Percentiles rank a stretch among this genome's conserved stretches.
These are phyloP conservation scores for Phytophthora brassicae DNA, from an alignment of 352 stramenopile species.

Conservation along the genomic window DNA sequence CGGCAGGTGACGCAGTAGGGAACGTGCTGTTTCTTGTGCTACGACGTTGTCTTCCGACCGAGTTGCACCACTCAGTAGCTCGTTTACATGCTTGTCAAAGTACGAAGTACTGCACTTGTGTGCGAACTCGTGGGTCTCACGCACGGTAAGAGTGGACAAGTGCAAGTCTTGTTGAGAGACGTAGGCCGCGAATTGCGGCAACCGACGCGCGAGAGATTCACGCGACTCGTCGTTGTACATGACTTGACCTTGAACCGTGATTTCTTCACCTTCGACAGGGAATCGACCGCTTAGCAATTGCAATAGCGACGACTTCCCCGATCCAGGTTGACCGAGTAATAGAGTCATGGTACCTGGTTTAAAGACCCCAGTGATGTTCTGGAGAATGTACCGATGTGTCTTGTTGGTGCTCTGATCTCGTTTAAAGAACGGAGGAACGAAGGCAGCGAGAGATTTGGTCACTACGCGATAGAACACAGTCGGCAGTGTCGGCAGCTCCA, in stretches of 20 bases:
- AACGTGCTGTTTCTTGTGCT: constrained; percentile 26
- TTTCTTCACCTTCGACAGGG: constrained; percentile 20
- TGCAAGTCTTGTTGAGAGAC: constrained; percentile 62
- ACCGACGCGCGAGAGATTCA: constrained; percentile 17
- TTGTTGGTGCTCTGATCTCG: not conserved
- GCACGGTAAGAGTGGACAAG: constrained; percentile 45
- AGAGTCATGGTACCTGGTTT: constrained; percentile 49
- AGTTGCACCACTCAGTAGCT: constrained; percentile 35
- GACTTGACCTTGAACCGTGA: constrained; percentile 34
- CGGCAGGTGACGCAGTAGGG: constrained; percentile 31
- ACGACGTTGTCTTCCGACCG: constrained; percentile 22
- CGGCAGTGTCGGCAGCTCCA: constrained; percentile 40
- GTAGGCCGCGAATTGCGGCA: constrained; percentile 47
- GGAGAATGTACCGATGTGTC: constrained; percentile 36
- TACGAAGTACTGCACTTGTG: constrained; percentile 72
- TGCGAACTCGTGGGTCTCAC: constrained; percentile 90
- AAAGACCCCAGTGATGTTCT: constrained; percentile 40
- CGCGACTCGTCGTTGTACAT: constrained; percentile 37
- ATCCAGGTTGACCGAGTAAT: constrained; percentile 46
- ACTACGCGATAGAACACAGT: constrained; percentile 20
- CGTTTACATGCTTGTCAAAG: constrained; percentile 36
- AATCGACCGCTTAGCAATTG: constrained; percentile 45
- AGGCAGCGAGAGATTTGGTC: constrained; percentile 5
- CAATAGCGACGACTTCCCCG: constrained; percentile 50
- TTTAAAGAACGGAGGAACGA: constrained; percentile 7